Base-by-base conservation (phyloP, 78 protist genomes). In the Polysphondylium violaceum region DNA sequence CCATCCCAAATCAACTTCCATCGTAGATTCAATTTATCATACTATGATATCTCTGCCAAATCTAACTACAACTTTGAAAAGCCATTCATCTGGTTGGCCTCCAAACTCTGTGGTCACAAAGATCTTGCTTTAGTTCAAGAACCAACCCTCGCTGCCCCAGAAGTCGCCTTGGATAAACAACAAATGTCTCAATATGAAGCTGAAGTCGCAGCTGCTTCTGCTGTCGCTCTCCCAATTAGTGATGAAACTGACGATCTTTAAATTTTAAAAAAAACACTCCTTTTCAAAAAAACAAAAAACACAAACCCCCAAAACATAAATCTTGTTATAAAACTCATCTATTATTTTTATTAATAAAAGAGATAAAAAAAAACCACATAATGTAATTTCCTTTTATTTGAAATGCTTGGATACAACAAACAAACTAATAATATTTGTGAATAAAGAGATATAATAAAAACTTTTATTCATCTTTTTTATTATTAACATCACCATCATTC, bases 31-130 rank as follows among this genome's bases (percentile, higher is more conserved):
- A 96, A 92, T 95, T 78, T 98, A 50, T 98, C 97, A 92, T 99
- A 99, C 98, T 98, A 96, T 91, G 99, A 98, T 71, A 96, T 99
- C 74, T 96, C 98, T 23, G 99, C 99, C 78, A 99, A 98, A 95
- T 72, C 97, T 64, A 98, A 98, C 97, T 99, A 98, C 98, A 95
- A 99, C 95, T 98, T 97, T 73, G 99, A 99, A 96, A 98, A 98
- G 97, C 99, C 99, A 61, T 98, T 98, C 98, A 94, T 97, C 67
- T 97, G 97, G 97, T 95, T 99, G 43, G 96, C 98, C 61, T 95
- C 96, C 47, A 95, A 97, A 95, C 96, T 99, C 58, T 40, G 51
- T 81, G 98, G 98, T 41, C 27, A 73, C 65, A 76, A 87, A 61
- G 58, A 3, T 44, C 61, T 87, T 50, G 25, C 3, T 5, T 56